phyloP scores from a whole-genome alignment of 2,329 filamentous ascomycete species.

The Ascochyta rabiei region DNA sequence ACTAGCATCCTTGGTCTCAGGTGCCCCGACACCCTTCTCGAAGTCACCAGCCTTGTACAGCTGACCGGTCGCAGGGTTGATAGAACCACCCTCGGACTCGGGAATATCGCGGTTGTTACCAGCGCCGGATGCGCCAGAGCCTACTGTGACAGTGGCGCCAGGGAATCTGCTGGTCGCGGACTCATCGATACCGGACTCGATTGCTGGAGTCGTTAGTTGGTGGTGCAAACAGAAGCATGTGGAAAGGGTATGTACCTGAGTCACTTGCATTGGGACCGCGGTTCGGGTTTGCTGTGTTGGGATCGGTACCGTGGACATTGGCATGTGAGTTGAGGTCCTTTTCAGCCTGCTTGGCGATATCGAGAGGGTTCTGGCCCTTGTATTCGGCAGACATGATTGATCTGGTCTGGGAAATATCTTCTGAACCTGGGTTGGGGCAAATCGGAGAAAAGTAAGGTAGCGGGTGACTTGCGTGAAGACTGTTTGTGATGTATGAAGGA shows the following conservation, averaged over 20 bases:
- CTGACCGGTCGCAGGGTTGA: constrained; percentile 50
- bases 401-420: background rate
- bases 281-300: constrained; percentile 20
- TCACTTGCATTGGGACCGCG: constrained; percentile 32
- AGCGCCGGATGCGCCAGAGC: constrained; percentile 51
- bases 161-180: constrained; percentile 51
- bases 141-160: constrained; percentile 52
- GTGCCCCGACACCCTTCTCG: constrained; percentile 54
- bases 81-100: constrained; percentile 52
- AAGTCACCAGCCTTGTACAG: constrained; percentile 56
- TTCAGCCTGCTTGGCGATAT: constrained; percentile 56
- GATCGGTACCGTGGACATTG: constrained; percentile 47
- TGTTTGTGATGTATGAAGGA: background rate
- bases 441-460: background rate
- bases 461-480: background rate
- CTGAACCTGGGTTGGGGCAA: too few relatives aligned
- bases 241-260: constrained; percentile 43
- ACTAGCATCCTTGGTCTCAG: constrained; percentile 52
- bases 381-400: constrained; percentile 53
- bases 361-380: constrained; percentile 50
- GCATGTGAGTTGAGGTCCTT: constrained; percentile 54
- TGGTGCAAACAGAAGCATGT: background rate
- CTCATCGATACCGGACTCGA: constrained; percentile 57
- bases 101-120: constrained; percentile 58
- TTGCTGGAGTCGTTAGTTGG: constrained; percentile 35